These are phyloP conservation scores for Cordyceps fumosorosea DNA, from an alignment of 2,329 filamentous ascomycete genomes.

Conservation along the genomic window DNA sequence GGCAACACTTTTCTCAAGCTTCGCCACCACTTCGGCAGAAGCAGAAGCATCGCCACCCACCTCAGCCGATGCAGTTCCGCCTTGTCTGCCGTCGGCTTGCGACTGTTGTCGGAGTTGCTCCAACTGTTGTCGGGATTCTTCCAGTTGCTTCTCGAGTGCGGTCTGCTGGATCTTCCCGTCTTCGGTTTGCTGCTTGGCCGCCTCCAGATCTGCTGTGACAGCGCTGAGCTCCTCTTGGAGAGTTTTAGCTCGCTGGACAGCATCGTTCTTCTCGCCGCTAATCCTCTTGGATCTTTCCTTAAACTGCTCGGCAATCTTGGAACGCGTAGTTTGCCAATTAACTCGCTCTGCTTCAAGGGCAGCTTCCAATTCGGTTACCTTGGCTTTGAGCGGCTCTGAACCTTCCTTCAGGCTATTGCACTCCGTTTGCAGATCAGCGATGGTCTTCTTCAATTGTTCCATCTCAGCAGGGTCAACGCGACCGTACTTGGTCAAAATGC, in stretches of 20 bases:
- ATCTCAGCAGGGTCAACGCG: constrained; percentile 90
- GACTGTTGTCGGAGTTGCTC: constrained; percentile 32
- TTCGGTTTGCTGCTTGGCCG: constrained; percentile 34
- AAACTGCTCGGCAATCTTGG: constrained; percentile 54
- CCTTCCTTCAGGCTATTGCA: constrained; percentile 49
- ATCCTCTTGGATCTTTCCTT: constrained; percentile 53
- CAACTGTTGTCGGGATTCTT: constrained; percentile 36
- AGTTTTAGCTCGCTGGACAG: constrained; percentile 44
- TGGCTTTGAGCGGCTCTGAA: constrained; percentile 46
- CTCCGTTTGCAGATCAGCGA: constrained; percentile 60
- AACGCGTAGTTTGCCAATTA: constrained; percentile 45
- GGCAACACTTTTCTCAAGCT: constrained; percentile 44
- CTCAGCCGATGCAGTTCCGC: constrained; percentile 34
- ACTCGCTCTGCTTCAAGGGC: constrained; percentile 48
- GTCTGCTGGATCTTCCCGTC: constrained; percentile 26
- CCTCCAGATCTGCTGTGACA: constrained; percentile 47
- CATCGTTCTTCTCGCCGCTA: constrained; percentile 47
- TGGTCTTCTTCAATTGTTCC: constrained; percentile 76
- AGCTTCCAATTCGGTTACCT: constrained; percentile 45
- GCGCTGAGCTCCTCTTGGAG: constrained; percentile 45
- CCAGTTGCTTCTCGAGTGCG: constrained; percentile 36
- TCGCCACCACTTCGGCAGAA: constrained; percentile 40
- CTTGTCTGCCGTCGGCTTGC: constrained; percentile 17
- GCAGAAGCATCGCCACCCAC: constrained; percentile 32
- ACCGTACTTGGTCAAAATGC: constrained; percentile 93